These are phyloP conservation scores for Buddleja alternifolia DNA, from an alignment of 257 asterid species.

Conservation along the genomic window DNA sequence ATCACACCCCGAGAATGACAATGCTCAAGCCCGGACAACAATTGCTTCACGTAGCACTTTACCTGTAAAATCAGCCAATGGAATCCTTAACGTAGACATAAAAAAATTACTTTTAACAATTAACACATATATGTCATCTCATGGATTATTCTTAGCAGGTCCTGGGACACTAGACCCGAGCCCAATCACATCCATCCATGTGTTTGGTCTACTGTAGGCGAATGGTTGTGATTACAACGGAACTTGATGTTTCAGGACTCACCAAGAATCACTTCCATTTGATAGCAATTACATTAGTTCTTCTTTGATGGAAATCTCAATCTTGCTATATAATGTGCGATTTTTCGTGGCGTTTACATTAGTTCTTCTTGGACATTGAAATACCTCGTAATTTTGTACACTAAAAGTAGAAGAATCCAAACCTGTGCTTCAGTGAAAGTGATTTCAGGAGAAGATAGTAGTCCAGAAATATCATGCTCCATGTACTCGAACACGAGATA, in stretches of 20 bases:
- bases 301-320: too few species aligned
- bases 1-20: conserved; percentile 87
- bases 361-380: not conserved
- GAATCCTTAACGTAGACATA: conserved; percentile 1
- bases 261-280: too few species aligned
- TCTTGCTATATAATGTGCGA: too few species aligned
- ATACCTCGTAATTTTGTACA: not conserved
- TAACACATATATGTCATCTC: not conserved
- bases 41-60: conserved; percentile 90
- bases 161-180: too few species aligned
- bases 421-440: conserved; percentile 93
- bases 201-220: too few species aligned
- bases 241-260: too few species aligned
- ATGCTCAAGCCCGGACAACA: conserved; percentile 93
- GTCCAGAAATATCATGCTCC: conserved; percentile 97
- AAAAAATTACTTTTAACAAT: not conserved
- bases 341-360: not conserved
- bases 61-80: conserved; percentile 49
- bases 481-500: conserved; percentile 94
- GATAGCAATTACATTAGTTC: too few species aligned
- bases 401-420: conserved; percentile 14
- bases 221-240: too few species aligned
- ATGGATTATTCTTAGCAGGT: too few species aligned
- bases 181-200: too few species aligned
- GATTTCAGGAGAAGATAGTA: conserved; percentile 73